A percentile compares a stretch with the other conserved stretches of the same genome.
Evolutionary conservation across 495 filamentous ascomycete species (phyloP).

Genomic region (Aspergillus saccharolyticus): DNA sequence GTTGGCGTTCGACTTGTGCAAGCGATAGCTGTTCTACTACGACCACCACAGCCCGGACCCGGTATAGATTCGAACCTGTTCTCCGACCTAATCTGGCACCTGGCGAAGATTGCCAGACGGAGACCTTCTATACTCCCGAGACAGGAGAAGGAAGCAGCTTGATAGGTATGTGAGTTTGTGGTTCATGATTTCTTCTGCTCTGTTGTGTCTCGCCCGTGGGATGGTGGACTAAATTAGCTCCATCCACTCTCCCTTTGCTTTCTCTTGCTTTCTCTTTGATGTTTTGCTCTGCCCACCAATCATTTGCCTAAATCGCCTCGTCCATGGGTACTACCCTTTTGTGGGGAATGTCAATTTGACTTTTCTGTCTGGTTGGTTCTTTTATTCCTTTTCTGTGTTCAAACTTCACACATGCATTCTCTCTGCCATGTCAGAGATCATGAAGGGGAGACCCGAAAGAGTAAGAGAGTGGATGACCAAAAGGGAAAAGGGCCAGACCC

Average conservation of each 20-base stretch:
- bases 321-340: conserved; percentile 4
- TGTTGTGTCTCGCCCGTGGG: background rate
- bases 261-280: background rate
- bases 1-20: background rate
- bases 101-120: conserved; percentile 2
- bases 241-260: background rate
- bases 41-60: conserved; percentile 9
- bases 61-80: conserved; percentile 15
- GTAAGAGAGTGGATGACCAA: conserved; percentile 3
- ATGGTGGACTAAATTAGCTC: background rate
- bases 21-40: background rate
- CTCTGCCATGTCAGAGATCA: background rate
- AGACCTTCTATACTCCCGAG: background rate
- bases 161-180: conserved; percentile 14
- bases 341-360: conserved; percentile 2
- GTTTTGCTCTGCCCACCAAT: conserved; percentile 7
- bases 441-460: background rate
- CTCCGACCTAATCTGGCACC: background rate
- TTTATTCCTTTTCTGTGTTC: background rate
- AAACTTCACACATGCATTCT: background rate
- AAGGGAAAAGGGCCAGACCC: background rate
- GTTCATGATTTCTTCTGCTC: conserved; percentile 4
- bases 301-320: conserved; percentile 2
- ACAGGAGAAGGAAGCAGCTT: conserved; percentile 8
- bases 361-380: conserved; percentile 8